These are phyloP conservation scores for Marvania coccoides DNA, from an alignment of 139 green algal genomes.

Conservation along the genomic window DNA sequence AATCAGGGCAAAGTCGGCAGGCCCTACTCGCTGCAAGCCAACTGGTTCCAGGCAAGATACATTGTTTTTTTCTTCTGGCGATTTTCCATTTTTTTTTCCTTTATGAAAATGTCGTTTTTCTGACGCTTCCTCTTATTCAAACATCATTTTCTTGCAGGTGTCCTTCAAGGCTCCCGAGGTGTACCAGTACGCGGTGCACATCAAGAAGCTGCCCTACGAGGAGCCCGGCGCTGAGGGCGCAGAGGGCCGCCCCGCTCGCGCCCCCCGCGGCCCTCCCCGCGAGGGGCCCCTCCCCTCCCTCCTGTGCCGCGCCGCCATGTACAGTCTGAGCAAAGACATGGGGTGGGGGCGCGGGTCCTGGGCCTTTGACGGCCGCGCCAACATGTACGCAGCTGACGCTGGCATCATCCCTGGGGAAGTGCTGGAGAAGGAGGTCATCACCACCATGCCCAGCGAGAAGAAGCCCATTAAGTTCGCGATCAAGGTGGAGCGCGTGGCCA, in stretches of 20 bases:
- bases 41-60: conserved; percentile 19
- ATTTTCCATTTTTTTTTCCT: not conserved
- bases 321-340: not conserved
- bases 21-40: conserved; percentile 1
- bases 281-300: conserved; percentile 15
- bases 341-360: conserved; percentile 7
- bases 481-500: conserved; percentile 11
- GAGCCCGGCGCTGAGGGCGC: conserved; percentile 3
- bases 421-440: conserved; percentile 1
- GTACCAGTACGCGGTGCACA: conserved; percentile 22
- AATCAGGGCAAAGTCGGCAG: not conserved
- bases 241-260: not conserved
- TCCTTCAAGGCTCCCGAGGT: conserved; percentile 4
- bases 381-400: conserved; percentile 17
- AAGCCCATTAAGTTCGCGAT: conserved; percentile 11
- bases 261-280: not conserved
- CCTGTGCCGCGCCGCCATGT: conserved; percentile 12
- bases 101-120: not conserved
- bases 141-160: not conserved
- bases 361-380: conserved; percentile 25
- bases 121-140: not conserved
- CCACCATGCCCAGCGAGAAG: conserved; percentile 2
- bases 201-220: not conserved
- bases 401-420: conserved; percentile 6
- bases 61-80: not conserved